These are phyloP conservation scores for Wickerhamomyces sydowiorum DNA, from an alignment of 805 yeast species.

Conservation along the genomic window DNA sequence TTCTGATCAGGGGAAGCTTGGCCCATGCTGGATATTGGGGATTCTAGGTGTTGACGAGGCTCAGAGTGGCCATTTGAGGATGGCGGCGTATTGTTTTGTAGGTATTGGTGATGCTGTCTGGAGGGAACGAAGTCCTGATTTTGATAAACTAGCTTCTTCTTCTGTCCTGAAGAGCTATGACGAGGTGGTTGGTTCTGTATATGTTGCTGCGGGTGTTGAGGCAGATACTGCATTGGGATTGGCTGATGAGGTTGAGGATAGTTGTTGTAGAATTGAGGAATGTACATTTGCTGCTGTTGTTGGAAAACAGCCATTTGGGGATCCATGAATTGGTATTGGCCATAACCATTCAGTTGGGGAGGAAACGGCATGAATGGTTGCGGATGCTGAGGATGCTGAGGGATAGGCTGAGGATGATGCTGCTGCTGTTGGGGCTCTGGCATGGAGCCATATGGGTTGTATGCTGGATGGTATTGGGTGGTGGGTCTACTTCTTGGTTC, in stretches of 20 bases:
- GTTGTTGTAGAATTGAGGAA: not conserved
- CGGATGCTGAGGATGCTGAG: too few species aligned
- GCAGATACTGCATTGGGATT: too few species aligned
- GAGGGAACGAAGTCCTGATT: not conserved
- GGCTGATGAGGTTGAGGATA: not conserved
- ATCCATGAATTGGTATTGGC: not conserved
- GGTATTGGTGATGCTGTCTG: not conserved
- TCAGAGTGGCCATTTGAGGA: too few species aligned
- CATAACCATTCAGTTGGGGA: not conserved
- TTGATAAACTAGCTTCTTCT: not conserved
- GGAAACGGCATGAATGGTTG: not conserved
- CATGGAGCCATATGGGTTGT: not conserved
- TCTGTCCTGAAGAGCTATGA: not conserved
- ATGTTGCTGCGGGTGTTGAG: not conserved
- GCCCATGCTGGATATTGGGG: not conserved
- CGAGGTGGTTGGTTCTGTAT: not conserved
- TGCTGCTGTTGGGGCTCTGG: too few species aligned
- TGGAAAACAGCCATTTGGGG: not conserved
- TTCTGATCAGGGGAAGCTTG: not conserved
- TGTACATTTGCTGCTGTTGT: not conserved
- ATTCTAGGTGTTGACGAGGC: too few species aligned
- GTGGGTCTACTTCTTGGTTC: not conserved
- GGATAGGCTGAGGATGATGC: too few species aligned
- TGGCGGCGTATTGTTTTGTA: not conserved
- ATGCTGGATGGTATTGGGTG: not conserved